Evolutionary conservation across 2,329 filamentous ascomycete species (phyloP).

Genomic region (Botryotinia narcissicola): DNA sequence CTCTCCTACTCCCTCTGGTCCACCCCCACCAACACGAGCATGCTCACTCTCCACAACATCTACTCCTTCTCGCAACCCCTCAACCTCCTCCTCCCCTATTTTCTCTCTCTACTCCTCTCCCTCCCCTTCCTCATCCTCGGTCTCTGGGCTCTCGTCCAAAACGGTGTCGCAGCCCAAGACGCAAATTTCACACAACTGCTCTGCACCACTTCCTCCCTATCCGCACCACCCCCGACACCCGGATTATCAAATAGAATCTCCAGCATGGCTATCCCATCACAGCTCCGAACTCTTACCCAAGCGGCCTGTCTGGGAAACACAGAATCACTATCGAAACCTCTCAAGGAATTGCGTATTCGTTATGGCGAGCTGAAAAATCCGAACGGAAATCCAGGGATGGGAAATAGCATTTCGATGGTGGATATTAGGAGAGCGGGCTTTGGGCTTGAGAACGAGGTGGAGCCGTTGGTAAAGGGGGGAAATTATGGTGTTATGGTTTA

Average conservation of each 20-base stretch:
- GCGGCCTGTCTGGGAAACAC: background rate
- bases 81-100: constrained; percentile 30
- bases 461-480: background rate
- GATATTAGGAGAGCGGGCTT: background rate
- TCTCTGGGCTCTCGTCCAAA: background rate
- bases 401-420: background rate
- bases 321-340: background rate
- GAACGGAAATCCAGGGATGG: background rate
- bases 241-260: background rate
- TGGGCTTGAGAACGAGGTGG: background rate
- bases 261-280: background rate
- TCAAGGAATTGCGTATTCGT: background rate
- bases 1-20: constrained; percentile 23
- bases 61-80: constrained; percentile 30
- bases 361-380: background rate
- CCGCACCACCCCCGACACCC: background rate
- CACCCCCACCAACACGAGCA: constrained; percentile 25
- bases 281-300: background rate
- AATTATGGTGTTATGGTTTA: constrained; percentile 1
- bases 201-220: background rate
- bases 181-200: background rate
- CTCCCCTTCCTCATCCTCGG: constrained; percentile 26
- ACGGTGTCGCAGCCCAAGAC: background rate
- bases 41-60: constrained; percentile 21
- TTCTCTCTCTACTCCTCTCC: constrained; percentile 22